Base-by-base conservation (phyloP, 2,329 filamentous ascomycete species). In the Fusarium robinianum region DNA sequence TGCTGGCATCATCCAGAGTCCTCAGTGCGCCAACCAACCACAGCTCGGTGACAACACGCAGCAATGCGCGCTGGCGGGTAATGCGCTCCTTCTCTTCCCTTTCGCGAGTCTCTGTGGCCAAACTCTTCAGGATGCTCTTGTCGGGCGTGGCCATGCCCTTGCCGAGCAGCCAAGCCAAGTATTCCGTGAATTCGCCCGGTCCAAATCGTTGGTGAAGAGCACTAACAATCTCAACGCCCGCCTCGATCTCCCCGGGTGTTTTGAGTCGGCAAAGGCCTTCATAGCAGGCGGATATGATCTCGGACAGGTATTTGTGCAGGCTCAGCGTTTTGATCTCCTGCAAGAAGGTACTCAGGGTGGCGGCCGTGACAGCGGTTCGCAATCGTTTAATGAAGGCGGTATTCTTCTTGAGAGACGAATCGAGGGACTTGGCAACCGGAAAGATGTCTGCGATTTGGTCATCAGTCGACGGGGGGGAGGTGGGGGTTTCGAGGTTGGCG, bases 361-460 rank as follows among this genome's bases (percentile, higher is more conserved):
- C 78, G 34, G 88, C 74, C 53, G 87, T 91, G 53, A 97, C 85
- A 48, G 90, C 88, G 46, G 92, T 96, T 60, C 92, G 88, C 42
- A 97, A 78, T 63, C 92, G 89, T 72, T 96, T 96, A 66, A 97
- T 97, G 69, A 97, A 96, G 56, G 91, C 90, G 4, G 92, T 97
- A 63, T 97, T 97, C 76, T 96, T 97, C 74, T 96, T 96, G 68
- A 97, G 78, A 37, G 91, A 94, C 38, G 92, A 96, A 70, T 97
- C 92, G 63, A 97, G 85, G 19, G 88, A 87, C 64, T 81, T 80
- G 68, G 82, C 84, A 58, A 94, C 84, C 40, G 81, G 72, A 63
- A 95, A 90, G 51, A 95, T 73, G 74, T 88, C 90, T 95, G 42
- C 16, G 12, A 21, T 31, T 18, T 19, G 33, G 33, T 11, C 26